Evolutionary conservation across 176 grass and related monocot genomes (phyloP), one percentile per base, ranked within the genome.

Genomic region (Urochloa ruziziensis): DNA sequence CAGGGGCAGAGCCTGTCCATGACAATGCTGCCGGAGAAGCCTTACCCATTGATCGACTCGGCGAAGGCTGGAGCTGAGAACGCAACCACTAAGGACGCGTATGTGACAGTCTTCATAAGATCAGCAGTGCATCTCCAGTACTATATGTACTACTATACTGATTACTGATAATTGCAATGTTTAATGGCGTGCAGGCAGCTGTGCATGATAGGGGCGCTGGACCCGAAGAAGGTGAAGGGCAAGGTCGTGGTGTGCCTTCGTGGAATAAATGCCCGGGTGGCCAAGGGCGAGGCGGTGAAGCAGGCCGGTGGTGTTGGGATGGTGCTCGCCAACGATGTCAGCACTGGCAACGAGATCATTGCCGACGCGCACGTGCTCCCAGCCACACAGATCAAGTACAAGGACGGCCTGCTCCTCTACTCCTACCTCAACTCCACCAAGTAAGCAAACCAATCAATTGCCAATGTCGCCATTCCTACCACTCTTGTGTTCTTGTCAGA

Each of bases 1-100:
- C 88, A 97, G 94, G 95, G 95, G 7, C 83, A 93, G 70, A 98
- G 95, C 84, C 71, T 98, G 43, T 98, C 92, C 21, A 59, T 69
- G 19, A 79, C n/a, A 5, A 15, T 21, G n/a, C 82, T 93, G 54
- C 25, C 71, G 17, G 51, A 73, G 23, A 64, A 85, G 47, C 30
- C 17, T 2, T 95, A 93, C 78, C 86, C 88, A 24, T 68, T 98
- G 84, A 90, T 98, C 53, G 87, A 62, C 67, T 94, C 95, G 7
- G 82, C 14, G 4, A 48, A 90, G 19, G 95, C 95, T 18, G 75
- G 56, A 67, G 68, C 72, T 21, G 32, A 75, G 34, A 90, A 90
- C 51, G 27, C 67, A 33, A 62, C 90, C 2, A 37, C 46, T 4
- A 64, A 79, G 32, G 71, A 92, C 17, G 86, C 90, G 90, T 96